Percentiles rank a stretch among this genome's conserved stretches.
These are phyloP conservation scores for Diplodia scrobiculata DNA, from an alignment of 2,329 filamentous ascomycete species.

Conservation along the genomic window DNA sequence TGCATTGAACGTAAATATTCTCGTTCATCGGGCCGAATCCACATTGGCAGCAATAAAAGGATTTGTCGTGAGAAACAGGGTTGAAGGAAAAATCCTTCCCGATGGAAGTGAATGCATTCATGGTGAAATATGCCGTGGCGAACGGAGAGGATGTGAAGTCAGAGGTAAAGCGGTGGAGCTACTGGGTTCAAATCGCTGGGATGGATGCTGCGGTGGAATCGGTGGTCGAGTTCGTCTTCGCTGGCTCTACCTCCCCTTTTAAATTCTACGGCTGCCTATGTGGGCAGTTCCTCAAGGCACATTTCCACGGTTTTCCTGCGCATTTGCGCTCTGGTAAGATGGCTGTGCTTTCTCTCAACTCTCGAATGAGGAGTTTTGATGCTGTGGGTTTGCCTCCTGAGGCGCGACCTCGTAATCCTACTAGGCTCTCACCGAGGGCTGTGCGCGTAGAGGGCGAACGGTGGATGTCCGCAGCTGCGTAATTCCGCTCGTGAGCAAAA, in stretches of 20 bases:
- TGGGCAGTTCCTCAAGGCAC: background rate
- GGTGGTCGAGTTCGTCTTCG: no score
- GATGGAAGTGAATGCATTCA: background rate
- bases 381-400: background rate
- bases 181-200: background rate
- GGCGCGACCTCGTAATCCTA: background rate
- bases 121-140: background rate
- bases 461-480: background rate
- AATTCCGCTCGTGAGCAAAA: background rate
- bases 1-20: background rate
- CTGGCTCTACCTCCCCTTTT: background rate
- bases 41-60: slow-evolving; percentile 11
- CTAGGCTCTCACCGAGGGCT: background rate
- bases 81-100: no score
- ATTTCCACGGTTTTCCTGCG: background rate
- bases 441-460: background rate
- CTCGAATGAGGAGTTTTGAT: background rate
- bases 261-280: background rate
- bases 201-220: background rate
- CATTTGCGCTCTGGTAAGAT: background rate
- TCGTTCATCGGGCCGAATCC: slow-evolving; percentile 7
- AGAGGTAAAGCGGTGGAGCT: background rate
- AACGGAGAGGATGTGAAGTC: background rate
- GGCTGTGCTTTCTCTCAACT: background rate
- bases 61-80: background rate